Conservation (phyloP, 202 grass and related monocot genomes). For the Panicum virgatum region DNA sequence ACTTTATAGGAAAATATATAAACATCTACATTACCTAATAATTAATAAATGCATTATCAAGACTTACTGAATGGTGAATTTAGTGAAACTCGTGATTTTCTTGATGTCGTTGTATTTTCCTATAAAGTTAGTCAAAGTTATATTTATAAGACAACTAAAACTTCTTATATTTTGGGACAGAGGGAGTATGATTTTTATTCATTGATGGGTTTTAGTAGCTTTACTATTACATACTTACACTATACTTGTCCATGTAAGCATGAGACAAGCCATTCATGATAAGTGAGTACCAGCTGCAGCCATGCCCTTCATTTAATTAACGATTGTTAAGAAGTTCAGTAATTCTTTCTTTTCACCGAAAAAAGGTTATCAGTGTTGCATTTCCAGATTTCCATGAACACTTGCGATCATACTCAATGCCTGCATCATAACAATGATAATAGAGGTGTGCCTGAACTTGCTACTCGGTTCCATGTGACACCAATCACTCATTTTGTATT, state of each 20-base stretch:
- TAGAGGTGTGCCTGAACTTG: neutral
- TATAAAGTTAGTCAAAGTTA: neutral
- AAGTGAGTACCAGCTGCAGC: neutral
- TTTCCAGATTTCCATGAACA: neutral
- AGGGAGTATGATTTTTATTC: neutral
- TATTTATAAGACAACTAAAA: neutral
- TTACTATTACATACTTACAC: neutral
- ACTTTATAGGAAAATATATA: neutral
- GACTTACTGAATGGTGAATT: neutral
- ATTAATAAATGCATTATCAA: neutral
- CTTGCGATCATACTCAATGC: neutral
- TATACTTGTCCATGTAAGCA: neutral
- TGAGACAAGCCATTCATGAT: neutral
- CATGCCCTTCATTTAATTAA: neutral
- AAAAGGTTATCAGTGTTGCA: neutral
- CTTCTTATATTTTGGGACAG: neutral
- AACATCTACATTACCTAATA: neutral
- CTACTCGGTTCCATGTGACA: constrained; percentile 1
- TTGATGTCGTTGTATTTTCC: neutral
- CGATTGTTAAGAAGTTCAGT: neutral
- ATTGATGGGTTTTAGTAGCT: neutral
- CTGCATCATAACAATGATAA: neutral
- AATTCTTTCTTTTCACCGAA: neutral
- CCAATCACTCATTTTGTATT: constrained; percentile 7
- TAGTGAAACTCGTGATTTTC: neutral